These are phyloP conservation scores for Talaromyces ruber DNA, from an alignment of 495 filamentous ascomycete species.

Conservation along the genomic window DNA sequence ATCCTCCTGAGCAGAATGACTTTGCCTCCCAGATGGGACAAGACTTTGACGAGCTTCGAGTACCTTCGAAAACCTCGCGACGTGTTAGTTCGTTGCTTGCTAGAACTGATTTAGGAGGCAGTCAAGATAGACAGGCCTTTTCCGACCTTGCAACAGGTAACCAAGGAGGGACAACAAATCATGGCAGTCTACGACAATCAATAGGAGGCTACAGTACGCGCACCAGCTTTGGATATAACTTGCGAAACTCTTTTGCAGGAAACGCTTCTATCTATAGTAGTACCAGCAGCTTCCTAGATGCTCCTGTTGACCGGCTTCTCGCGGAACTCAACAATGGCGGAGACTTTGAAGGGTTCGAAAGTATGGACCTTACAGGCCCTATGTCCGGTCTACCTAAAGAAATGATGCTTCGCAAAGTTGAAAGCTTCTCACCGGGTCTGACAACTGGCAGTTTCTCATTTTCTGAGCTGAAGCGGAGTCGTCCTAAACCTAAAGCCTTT, in stretches of 20 bases:
- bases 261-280: slow-evolving; percentile 33
- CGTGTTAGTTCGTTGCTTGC: slow-evolving; percentile 89
- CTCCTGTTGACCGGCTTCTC: slow-evolving; percentile 61
- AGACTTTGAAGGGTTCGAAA: slow-evolving; percentile 59
- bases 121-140: slow-evolving; percentile 67
- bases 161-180: slow-evolving; percentile 34
- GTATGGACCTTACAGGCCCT: slow-evolving; percentile 62
- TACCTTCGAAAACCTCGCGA: slow-evolving; percentile 65
- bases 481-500: slow-evolving; percentile 49
- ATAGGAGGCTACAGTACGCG: slow-evolving; percentile 60
- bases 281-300: slow-evolving; percentile 50
- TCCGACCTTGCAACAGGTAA: slow-evolving; percentile 53
- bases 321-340: slow-evolving; percentile 60
- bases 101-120: slow-evolving; percentile 75
- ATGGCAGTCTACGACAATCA: slow-evolving; percentile 60
- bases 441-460: slow-evolving; percentile 27
- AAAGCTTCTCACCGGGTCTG: slow-evolving; percentile 58
- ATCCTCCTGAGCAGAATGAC: slow-evolving; percentile 40
- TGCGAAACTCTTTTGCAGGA: slow-evolving; percentile 28
- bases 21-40: slow-evolving; percentile 69
- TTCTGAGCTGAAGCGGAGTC: slow-evolving; percentile 40
- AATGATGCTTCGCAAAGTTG: slow-evolving; percentile 62
- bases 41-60: slow-evolving; percentile 60
- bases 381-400: slow-evolving; percentile 65
- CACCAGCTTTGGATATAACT: slow-evolving; percentile 47